Evolutionary conservation across 768 basidiomycete genomes (phyloP), one percentile per base, ranked within the genome.

Genomic region (Boletellus ananas): DNA sequence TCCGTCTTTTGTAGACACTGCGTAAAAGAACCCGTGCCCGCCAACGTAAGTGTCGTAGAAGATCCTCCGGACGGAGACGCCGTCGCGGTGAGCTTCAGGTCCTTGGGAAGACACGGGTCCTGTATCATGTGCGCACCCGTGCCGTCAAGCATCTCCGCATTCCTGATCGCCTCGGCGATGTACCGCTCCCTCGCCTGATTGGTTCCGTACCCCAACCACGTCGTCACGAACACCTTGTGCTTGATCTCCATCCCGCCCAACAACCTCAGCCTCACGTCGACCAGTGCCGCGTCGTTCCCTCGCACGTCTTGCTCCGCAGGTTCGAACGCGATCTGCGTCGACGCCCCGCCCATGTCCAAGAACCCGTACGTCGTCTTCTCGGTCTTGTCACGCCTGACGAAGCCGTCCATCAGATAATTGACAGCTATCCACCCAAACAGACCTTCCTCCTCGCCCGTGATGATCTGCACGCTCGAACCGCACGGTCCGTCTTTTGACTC

Each of bases 361-460:
- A 99, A 99, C 6, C 96, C 96, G 62, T 92, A 98, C 4, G 95
- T 97, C 17, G 91, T 90, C 43, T 76, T 79, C 64, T 81, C 77
- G 45, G 78, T 64, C 42, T 41, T 50, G 43, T 18, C 9, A 0
- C 69, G 67, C 10, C 77, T 76, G 1, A 74, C 75, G 62, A 99
- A 99, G 2, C 94, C 95, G 62, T 98, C 90, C 91, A 97, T 94
- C 43, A 98, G 84, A 67, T 99, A 98, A 70, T 98, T 99, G 60
- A 98, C 93, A 0, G 94, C 94, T 49, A 99, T 93, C 96, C 96
- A 99, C 0, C 96, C 96, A 69, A 94, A 98, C 37, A 98, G 73
- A 0, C 96, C 96, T 64, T 99, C 96, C 69, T 99, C 96, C 69
- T 98, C 94, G 51, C 96, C 96, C 3, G 91, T 90, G 60, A 98